Evolutionary conservation across 1,284 basidiomycete species (phyloP), one percentile per base, ranked within the genome.

Genomic region (Trametes pubescens): DNA sequence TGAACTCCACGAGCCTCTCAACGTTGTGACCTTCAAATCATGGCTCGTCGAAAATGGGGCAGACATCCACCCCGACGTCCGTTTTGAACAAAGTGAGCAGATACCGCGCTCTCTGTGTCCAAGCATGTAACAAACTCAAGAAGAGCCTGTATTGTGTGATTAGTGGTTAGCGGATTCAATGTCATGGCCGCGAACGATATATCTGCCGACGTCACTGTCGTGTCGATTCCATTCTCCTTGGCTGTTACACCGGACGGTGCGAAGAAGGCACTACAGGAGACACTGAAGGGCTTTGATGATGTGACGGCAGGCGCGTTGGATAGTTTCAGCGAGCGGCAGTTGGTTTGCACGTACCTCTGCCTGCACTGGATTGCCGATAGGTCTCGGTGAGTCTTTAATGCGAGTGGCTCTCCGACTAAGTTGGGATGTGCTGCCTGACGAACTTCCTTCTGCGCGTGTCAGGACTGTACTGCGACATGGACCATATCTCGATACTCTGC

Each of bases 141-240:
- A 21, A 57, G 29, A 64, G 62, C 14, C n/a, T 43, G 65, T 51
- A 51, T 49, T 49, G n/a, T 38, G 43, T 58, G 64, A 59, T 11
- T 72, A 86, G 86, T 78, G 65, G 65, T 74, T 43, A 84, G 79
- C 66, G 93, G 94, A 38, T 80, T 85, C 60, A 82, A 83, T 2
- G 80, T 92, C 46, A 75, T 87, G 61, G 84, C 93, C 0, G 75
- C 74, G 0, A 70, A 78, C 9, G 73, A 80, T 1, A 74, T 95
- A 37, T 74, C 77, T 8, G 68, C 78, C 0, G 87, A 92, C 62
- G 79, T 82, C 4, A 81, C 79, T 7, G 80, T 94, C 56, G 86
- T 92, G 21, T 86, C 89, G 0, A 92, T 91, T 71, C 94, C 95
- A 0, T 91, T 94, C 71, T 77, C 81, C 0, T 80, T 94, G 29